These are phyloP conservation scores for Sporormia fimetaria DNA, from an alignment of 495 filamentous ascomycete genomes.

Conservation along the genomic window DNA sequence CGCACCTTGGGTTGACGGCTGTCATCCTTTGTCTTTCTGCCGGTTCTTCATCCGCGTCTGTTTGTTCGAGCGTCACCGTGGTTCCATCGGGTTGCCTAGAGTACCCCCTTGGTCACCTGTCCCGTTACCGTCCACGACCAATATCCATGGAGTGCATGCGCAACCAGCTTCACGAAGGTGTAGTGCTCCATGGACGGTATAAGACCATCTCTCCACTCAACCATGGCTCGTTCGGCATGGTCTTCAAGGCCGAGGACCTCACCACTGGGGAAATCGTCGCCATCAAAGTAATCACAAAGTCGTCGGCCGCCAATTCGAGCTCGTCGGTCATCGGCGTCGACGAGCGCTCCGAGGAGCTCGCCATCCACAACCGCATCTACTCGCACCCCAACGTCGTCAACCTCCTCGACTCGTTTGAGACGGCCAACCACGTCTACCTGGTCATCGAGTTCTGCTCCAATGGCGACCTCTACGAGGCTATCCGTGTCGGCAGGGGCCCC, in stretches of 20 bases:
- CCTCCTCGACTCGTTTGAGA: conserved; percentile 82
- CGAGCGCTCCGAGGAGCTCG: conserved; percentile 77
- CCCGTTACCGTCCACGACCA: conserved; percentile 1
- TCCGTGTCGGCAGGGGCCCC: conserved; percentile 75
- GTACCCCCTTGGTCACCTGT: conserved; percentile 7
- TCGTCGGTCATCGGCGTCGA: conserved; percentile 50
- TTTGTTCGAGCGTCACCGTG: conserved; percentile 4
- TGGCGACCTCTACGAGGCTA: conserved; percentile 95
- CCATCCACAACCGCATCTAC: conserved; percentile 65
- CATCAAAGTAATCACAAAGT: conserved; percentile 86
- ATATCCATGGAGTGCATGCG: conserved; percentile 36
- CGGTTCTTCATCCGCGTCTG: conserved; percentile 1
- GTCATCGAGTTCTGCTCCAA: conserved; percentile 94
- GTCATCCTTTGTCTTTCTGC: conserved; percentile 16
- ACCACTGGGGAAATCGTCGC: conserved; percentile 68
- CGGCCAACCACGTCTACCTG: conserved; percentile 75
- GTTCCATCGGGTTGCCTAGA: conserved; percentile 13
- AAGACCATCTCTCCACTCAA: conserved; percentile 87
- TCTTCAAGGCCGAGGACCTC: conserved; percentile 79
- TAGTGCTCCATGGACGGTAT: conserved; percentile 50
- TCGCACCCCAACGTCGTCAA: conserved; percentile 89
- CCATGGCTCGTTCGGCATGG: conserved; percentile 96
- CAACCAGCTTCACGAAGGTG: conserved; percentile 32
- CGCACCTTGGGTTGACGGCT: conserved; percentile 14
- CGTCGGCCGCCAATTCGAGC: conserved; percentile 43